phyloP scores from a whole-genome alignment of 257 asterid genomes.

The Plantago ovata region DNA sequence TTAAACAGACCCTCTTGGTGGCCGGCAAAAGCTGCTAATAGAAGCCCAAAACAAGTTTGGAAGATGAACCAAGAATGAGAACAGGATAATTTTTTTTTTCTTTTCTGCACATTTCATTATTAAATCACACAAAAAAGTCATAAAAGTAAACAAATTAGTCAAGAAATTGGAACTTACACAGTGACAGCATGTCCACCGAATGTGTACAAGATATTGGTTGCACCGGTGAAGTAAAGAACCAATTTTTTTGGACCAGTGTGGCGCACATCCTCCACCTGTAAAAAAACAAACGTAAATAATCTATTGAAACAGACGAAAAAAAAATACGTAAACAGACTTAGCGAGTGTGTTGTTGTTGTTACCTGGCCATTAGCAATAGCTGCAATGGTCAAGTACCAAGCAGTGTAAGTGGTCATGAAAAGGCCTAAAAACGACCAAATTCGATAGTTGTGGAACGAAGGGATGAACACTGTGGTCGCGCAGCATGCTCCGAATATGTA shows the following conservation, averaged over 20 bases:
- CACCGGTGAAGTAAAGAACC: conserved; percentile 83
- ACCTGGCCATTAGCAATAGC: conserved; percentile 81
- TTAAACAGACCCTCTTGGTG: conserved; percentile 33
- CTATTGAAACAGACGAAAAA: neutral
- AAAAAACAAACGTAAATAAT: neutral
- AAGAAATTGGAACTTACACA: conserved; percentile 41
- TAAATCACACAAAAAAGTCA: neutral
- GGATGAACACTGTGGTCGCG: conserved; percentile 80
- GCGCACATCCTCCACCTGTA: conserved; percentile 50
- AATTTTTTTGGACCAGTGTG: conserved; percentile 63
- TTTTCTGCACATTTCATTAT: no score
- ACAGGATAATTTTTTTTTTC: neutral
- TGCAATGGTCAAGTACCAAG: conserved; percentile 84
- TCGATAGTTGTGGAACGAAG: conserved; percentile 87
- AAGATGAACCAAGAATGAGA: conserved; percentile 16
- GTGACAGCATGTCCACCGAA: conserved; percentile 95
- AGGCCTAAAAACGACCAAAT: conserved; percentile 88
- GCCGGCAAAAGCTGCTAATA: conserved; percentile 79
- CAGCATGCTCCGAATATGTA: conserved; percentile 93
- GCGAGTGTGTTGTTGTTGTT: neutral
- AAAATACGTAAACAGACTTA: neutral
- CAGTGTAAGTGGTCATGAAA: conserved; percentile 83
- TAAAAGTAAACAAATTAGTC: neutral
- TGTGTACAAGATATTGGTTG: conserved; percentile 83
- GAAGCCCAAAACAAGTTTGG: conserved; percentile 46